Conservation (phyloP, 306 rosid species). For the Rosa multiflora region DNA sequence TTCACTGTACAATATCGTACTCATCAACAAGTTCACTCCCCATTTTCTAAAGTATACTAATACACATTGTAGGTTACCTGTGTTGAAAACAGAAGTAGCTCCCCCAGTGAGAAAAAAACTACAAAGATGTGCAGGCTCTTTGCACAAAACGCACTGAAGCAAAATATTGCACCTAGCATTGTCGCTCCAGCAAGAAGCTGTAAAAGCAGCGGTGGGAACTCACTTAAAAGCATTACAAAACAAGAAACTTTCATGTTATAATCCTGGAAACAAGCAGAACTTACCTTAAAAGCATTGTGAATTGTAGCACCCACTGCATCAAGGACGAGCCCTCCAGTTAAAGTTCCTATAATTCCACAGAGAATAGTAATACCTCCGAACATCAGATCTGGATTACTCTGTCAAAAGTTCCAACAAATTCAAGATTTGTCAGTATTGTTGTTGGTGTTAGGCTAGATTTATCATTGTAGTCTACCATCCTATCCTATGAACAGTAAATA, state of each 20-base stretch:
- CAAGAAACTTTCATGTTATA: background rate
- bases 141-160: conserved; percentile 76
- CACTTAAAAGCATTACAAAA: background rate
- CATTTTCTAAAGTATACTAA: background rate
- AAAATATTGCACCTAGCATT: conserved; percentile 76
- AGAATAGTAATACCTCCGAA: conserved; percentile 84
- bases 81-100: conserved; percentile 75
- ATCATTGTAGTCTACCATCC: background rate
- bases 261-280: conserved; percentile 26
- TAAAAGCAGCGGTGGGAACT: conserved; percentile 28
- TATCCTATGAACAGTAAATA: background rate
- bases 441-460: background rate
- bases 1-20: background rate
- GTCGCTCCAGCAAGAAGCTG: conserved; percentile 91
- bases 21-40: background rate
- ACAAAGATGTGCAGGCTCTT: conserved; percentile 61
- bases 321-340: conserved; percentile 82
- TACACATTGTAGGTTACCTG: conserved; percentile 54
- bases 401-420: conserved; percentile 28
- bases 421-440: conserved; percentile 3
- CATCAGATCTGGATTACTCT: conserved; percentile 78
- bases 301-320: conserved; percentile 74
- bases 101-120: conserved; percentile 72
- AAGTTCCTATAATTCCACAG: conserved; percentile 82
- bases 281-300: conserved; percentile 84